Conservation (phyloP, 2,329 filamentous ascomycete genomes). For the Ophiocordyceps australis region DNA sequence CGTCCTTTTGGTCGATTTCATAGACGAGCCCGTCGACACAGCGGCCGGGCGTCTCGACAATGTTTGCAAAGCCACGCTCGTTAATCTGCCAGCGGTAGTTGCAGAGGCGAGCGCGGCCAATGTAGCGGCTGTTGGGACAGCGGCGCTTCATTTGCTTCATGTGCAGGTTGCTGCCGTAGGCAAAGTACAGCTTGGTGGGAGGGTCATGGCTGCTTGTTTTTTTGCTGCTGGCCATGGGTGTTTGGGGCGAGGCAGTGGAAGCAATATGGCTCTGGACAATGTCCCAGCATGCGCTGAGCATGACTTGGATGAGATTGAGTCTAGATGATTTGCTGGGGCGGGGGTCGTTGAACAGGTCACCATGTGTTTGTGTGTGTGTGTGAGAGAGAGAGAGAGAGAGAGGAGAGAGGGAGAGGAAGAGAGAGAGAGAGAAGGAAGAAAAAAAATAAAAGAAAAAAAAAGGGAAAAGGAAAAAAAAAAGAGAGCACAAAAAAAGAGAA, state of each 20-base stretch:
- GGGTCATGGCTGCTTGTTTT: too few relatives aligned
- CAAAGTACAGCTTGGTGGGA: constrained; percentile 23
- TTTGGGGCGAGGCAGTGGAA: too few relatives aligned
- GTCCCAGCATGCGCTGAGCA: too few relatives aligned
- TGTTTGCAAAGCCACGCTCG: constrained; percentile 25
- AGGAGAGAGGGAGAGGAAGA: not conserved
- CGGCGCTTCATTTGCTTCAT: constrained; percentile 23
- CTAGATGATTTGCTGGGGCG: too few relatives aligned
- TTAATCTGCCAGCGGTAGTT: constrained; percentile 27
- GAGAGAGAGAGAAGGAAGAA: not conserved
- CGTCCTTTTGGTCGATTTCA: constrained; percentile 16
- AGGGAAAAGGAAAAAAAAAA: not conserved
- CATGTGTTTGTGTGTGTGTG: too few relatives aligned
- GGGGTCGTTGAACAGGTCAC: too few relatives aligned
- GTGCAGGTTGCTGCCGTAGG: constrained; percentile 26
- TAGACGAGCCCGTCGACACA: constrained; percentile 23
- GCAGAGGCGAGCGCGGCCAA: constrained; percentile 18
- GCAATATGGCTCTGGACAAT: too few relatives aligned
- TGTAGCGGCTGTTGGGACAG: constrained; percentile 20
- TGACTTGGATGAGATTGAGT: too few relatives aligned
- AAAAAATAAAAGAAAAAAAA: not conserved
- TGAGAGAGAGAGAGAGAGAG: not conserved
- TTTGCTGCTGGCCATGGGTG: not conserved
- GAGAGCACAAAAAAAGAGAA: not conserved
- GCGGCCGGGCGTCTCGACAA: constrained; percentile 13